Evolutionary conservation across 176 grass and related monocot genomes (phyloP), one percentile per base, ranked within the genome.

Genomic region (Oryza nivara): DNA sequence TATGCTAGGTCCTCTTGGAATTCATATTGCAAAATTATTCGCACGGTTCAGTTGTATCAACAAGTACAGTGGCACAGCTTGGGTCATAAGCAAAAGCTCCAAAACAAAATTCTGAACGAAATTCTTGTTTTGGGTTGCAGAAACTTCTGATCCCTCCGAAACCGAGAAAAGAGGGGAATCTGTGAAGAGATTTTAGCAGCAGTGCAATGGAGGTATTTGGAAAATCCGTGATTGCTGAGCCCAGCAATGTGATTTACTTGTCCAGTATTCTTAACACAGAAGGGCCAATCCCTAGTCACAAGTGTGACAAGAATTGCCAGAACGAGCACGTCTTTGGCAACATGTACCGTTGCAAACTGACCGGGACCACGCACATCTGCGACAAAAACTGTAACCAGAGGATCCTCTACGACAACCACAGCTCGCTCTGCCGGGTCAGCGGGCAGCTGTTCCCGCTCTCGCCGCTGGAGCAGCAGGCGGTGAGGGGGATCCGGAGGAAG

Each of bases 311-410:
- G 82, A 93, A 86, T 77, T 99, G 96, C 89, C 93, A 96, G 90
- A 96, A 96, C 19, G 96, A 94, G 84, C 93, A 91, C 76, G 73
- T 98, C 20, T 96, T 98, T 78, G 93, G 96, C 54, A 98, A 98
- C 88, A 95, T 98, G 93, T 92, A 96, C 84, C 93, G 72, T 80
- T 98, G 96, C 91, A 95, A 93, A 85, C 78, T 99, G 79, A 99
- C 96, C 66, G 91, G 88, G 67, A 68, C 74, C 54, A 94, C 93
- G 3, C 96, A 99, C 80, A 99, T 99, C 64, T 99, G 96, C 15
- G 96, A 99, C 88, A 94, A 94, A 89, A 99, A 96, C 75, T 99
- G 96, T 73, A 84, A 96, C 86, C 93, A 99, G 96, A 90, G 93
- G 67, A 96, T 99, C 82, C 87, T 99, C 86, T 99, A 96, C 25